These are phyloP conservation scores for Phytophthora pisi DNA, from an alignment of 352 stramenopile genomes.

Conservation along the genomic window DNA sequence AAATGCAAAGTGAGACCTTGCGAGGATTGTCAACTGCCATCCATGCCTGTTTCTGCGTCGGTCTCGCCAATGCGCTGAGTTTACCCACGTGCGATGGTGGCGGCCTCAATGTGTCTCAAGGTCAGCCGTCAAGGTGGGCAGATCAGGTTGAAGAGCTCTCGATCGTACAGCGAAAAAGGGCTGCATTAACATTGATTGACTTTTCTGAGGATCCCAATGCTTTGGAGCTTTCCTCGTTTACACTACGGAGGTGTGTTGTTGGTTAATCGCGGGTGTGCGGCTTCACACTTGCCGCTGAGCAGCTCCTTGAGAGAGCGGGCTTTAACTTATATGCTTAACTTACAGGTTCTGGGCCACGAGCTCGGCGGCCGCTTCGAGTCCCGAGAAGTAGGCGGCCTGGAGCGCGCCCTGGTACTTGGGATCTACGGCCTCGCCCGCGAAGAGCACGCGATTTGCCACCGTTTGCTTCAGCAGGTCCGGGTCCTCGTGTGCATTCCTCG, in stretches of 20 bases:
- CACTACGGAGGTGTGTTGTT: background rate
- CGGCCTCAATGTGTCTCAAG: conserved; percentile 20
- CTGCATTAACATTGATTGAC: conserved; percentile 1
- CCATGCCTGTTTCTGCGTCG: conserved; percentile 18
- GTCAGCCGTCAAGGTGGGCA: conserved; percentile 9
- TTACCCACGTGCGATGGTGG: conserved; percentile 22
- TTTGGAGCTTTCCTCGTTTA: background rate
- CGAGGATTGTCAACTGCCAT: conserved; percentile 11
- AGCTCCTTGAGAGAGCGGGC: background rate
- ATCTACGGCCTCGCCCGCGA: conserved; percentile 74
- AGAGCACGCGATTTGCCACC: conserved; percentile 55
- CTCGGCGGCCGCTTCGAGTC: conserved; percentile 33
- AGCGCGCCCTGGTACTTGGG: conserved; percentile 75
- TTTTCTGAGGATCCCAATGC: conserved; percentile 1
- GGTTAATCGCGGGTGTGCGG: background rate
- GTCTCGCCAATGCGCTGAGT: conserved; percentile 4
- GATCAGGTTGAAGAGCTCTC: conserved; percentile 6
- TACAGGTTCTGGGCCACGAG: conserved; percentile 24
- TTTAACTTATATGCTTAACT: conserved; percentile 8
- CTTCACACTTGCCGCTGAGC: background rate
- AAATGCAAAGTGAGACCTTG: conserved; percentile 29
- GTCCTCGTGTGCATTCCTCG: conserved; percentile 58
- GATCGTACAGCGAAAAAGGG: background rate
- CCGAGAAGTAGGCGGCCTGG: conserved; percentile 72
- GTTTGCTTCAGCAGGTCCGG: conserved; percentile 59